phyloP scores from a whole-genome alignment of 106 monocot genomes.

The Agapanthus africanus region DNA sequence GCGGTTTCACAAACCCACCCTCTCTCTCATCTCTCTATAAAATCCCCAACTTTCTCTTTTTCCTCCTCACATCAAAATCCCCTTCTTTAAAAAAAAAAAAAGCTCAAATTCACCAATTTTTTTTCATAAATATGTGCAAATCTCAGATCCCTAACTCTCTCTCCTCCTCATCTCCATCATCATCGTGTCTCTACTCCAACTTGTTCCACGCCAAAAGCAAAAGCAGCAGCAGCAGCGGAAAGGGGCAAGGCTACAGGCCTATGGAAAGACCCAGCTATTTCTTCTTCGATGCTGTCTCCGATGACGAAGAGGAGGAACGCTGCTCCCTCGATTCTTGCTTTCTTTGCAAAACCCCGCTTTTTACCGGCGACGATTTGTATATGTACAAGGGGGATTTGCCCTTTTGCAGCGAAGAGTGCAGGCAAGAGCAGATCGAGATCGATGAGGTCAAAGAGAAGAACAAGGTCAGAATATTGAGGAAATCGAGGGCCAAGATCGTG shows the following conservation, averaged over 20 bases:
- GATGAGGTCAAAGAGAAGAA: conserved; percentile 28
- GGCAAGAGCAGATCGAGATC: conserved; percentile 46
- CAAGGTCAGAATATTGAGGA: neutral
- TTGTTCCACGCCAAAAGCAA: neutral
- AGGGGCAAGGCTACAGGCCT: neutral
- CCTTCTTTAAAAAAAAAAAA: neutral
- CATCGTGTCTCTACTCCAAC: too few relatives aligned
- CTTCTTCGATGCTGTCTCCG: too few relatives aligned
- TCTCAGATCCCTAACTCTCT: neutral
- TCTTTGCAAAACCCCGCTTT: conserved; percentile 1
- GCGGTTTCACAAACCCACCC: neutral
- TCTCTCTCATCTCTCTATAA: neutral
- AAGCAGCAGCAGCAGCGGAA: neutral
- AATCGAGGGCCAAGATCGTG: neutral
- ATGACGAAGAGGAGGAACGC: neutral
- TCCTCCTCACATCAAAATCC: neutral
- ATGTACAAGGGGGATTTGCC: conserved; percentile 39
- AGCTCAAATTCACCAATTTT: too few relatives aligned
- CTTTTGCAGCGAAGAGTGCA: conserved; percentile 55
- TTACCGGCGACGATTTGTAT: conserved; percentile 3
- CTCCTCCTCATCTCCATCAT: neutral
- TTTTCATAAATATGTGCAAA: too few relatives aligned
- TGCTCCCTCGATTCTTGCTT: conserved; percentile 1
- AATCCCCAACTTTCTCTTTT: neutral
- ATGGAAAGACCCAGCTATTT: neutral